Evolutionary conservation across 164 flowering plant genomes (phyloP).

Genomic region (Tinospora cordifolia): DNA sequence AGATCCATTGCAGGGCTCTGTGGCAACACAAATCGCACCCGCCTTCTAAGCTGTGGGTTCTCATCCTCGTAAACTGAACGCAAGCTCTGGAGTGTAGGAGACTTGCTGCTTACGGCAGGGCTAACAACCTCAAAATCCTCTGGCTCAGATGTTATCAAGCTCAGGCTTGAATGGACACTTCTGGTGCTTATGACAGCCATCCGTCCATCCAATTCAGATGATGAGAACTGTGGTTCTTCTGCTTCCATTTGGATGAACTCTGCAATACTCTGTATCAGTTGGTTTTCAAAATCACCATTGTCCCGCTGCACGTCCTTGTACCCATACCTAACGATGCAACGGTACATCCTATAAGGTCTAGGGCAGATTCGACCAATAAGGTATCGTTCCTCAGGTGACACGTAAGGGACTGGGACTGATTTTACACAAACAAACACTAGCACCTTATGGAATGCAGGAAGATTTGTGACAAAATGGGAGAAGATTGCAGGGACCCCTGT

Average conservation of each 20-base stretch:
- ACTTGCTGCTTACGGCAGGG: constrained; percentile 26
- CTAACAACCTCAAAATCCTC: constrained; percentile 13
- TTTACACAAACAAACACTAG: constrained; percentile 84
- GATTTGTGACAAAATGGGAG: constrained; percentile 84
- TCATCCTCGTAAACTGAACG: constrained; percentile 32
- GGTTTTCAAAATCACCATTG: constrained; percentile 71
- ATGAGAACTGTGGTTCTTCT: constrained; percentile 40
- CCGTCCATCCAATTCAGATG: constrained; percentile 36
- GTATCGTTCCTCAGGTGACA: constrained; percentile 75
- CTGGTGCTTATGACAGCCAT: constrained; percentile 45
- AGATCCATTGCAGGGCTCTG: constrained; percentile 23
- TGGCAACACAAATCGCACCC: constrained; percentile 36
- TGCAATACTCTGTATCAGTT: constrained; percentile 66
- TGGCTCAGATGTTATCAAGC: constrained; percentile 24
- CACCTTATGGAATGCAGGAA: constrained; percentile 83
- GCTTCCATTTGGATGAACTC: constrained; percentile 93
- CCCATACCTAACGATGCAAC: constrained; percentile 85
- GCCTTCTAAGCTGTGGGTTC: constrained; percentile 27
- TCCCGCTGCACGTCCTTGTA: constrained; percentile 78
- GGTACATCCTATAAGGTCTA: constrained; percentile 76
- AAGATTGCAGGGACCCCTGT: constrained; percentile 86
- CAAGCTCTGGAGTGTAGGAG: constrained; percentile 30
- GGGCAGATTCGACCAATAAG: constrained; percentile 84
- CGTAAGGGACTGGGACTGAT: constrained; percentile 81
- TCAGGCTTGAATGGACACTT: constrained; percentile 16